Conservation (phyloP, 306 rosid genomes). For the Quercus dentata region DNA sequence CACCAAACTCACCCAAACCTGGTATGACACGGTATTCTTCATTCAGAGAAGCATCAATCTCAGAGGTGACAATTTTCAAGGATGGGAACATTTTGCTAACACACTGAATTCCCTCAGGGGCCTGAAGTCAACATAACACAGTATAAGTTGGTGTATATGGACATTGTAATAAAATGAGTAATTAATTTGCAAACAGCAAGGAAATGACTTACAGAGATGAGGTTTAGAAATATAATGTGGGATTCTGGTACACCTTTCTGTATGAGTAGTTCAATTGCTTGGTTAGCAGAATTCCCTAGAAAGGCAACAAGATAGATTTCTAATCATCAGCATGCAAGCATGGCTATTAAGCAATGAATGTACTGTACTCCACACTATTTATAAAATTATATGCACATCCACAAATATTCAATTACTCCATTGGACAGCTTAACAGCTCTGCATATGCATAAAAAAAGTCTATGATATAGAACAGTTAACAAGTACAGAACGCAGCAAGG, state of each 20-base stretch:
- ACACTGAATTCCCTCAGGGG: slow-evolving; percentile 97
- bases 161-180: not conserved
- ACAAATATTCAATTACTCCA: not conserved
- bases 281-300: slow-evolving; percentile 94
- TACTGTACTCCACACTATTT: not conserved
- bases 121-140: slow-evolving; percentile 38
- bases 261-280: slow-evolving; percentile 89
- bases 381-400: too few species aligned
- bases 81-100: slow-evolving; percentile 79
- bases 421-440: not conserved
- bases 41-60: slow-evolving; percentile 78
- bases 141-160: slow-evolving; percentile 4
- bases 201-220: slow-evolving; percentile 75
- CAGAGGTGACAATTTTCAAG: slow-evolving; percentile 90
- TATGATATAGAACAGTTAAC: not conserved
- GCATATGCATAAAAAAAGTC: not conserved
- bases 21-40: slow-evolving; percentile 89
- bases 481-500: not conserved
- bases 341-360: not conserved
- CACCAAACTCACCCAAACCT: slow-evolving; percentile 93
- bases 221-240: slow-evolving; percentile 87
- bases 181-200: not conserved
- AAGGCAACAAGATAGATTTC: slow-evolving; percentile 19
- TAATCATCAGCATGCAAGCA: slow-evolving; percentile 13
- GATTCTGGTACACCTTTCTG: slow-evolving; percentile 96